Evolutionary conservation across 768 basidiomycete genomes (phyloP), one percentile per base, ranked within the genome.

Genomic region (Suillus hirtellus): DNA sequence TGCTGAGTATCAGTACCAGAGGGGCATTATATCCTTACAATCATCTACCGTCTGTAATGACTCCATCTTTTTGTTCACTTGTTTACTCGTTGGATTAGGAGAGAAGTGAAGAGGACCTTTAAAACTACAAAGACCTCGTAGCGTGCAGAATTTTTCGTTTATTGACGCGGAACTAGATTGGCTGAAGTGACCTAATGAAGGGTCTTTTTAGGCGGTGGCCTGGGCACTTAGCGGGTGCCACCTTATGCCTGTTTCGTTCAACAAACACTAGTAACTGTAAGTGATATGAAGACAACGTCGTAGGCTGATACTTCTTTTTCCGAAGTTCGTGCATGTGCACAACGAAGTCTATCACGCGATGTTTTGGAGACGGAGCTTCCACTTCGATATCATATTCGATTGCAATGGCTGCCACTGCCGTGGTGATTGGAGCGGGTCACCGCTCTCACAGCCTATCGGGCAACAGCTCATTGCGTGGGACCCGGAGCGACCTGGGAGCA

Each of bases 1-100:
- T 27, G 21, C n/a, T 37, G 61, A 34, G 44, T 61, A 61, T 61
- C 49, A 64, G 61, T 44, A 52, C 60, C 50, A 61, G 61, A 37
- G 66, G 19, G n/a, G 34, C 3, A 4, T 34, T n/a, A 11, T 14
- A 47, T 64, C 46, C 58, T 27, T 14, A 31, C 11, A 1, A 47
- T 3, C 34, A 72, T 76, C 78, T 70, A 86, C 85, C 43, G 79
- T 73, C 69, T 84, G 83, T 78, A 87, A 78, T 31, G 85, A 82
- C 61, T 83, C 78, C 67, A 81, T 75, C 64, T 15, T 50, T 52
- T 50, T n/a, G 37, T 15, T 27, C 12, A 50, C 46, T 35, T 27
- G 15, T 61, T 38, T 10, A 38, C 44, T 63, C 60, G 21, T 24
- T 63, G 54, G 62, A n/a, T 55, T n/a, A 37, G 53, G 35, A 17